Conservation (phyloP, 1,139 yeast species). For the Suhomyces ambrosiae region DNA sequence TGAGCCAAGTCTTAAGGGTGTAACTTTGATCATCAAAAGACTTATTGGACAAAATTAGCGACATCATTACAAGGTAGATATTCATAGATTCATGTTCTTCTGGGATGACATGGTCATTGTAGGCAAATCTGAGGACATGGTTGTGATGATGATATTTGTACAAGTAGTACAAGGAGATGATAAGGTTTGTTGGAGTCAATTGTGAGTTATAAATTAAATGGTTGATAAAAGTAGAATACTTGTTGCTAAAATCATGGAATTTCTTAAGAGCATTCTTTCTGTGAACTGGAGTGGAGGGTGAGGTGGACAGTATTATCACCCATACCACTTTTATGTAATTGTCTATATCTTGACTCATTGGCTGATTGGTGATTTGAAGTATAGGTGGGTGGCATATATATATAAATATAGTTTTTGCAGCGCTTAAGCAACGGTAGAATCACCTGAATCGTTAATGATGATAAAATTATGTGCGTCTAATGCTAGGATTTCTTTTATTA, state of each 20-base stretch:
- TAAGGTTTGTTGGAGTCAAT: slow-evolving; percentile 31
- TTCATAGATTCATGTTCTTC: slow-evolving; percentile 19
- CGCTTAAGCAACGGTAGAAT: slow-evolving; percentile 7
- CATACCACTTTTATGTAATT: slow-evolving; percentile 17
- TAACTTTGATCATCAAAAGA: slow-evolving; percentile 54
- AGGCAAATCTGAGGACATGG: slow-evolving; percentile 13
- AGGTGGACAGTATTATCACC: slow-evolving; percentile 13
- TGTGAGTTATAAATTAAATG: slow-evolving; percentile 32
- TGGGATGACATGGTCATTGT: slow-evolving; percentile 4
- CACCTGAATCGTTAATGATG: slow-evolving; percentile 7
- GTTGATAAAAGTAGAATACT: slow-evolving; percentile 24
- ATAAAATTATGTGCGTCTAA: slow-evolving; percentile 9
- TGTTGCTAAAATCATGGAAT: slow-evolving; percentile 19
- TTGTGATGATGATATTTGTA: slow-evolving; percentile 27
- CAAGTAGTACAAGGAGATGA: slow-evolving; percentile 34
- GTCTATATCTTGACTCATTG: slow-evolving; percentile 9
- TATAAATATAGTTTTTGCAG: slow-evolving; percentile 9
- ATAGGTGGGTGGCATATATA: slow-evolving; percentile 1
- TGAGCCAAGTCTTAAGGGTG: slow-evolving; percentile 55
- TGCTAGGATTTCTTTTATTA: slow-evolving; percentile 9
- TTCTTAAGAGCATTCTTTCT: slow-evolving; percentile 6
- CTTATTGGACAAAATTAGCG: slow-evolving; percentile 51
- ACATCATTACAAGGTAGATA: slow-evolving; percentile 32
- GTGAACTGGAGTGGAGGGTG: slow-evolving; percentile 2
- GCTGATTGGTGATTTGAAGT: not conserved